phyloP scores from a whole-genome alignment of 352 stramenopile species.

The Peronospora destructor region DNA sequence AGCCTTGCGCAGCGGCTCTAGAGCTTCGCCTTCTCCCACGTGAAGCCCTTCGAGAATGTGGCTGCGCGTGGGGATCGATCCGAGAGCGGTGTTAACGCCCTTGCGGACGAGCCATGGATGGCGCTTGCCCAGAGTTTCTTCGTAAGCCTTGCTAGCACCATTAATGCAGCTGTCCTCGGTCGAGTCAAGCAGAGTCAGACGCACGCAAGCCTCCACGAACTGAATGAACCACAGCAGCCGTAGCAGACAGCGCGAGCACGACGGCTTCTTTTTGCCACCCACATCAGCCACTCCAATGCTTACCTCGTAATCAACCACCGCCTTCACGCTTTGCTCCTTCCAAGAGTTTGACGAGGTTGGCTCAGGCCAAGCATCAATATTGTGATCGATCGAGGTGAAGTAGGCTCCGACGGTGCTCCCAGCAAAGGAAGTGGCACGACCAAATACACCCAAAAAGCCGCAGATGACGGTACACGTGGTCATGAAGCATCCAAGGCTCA shows the following conservation, averaged over 20 bases:
- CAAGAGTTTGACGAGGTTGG: constrained; percentile 28
- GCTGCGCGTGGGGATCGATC: constrained; percentile 52
- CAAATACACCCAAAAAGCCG: constrained; percentile 69
- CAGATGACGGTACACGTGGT: constrained; percentile 54
- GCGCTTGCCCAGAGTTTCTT: constrained; percentile 72
- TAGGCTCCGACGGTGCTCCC: constrained; percentile 69
- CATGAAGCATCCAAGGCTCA: constrained; percentile 51
- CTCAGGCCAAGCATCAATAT: constrained; percentile 43
- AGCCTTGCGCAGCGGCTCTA: constrained; percentile 32
- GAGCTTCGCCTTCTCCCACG: constrained; percentile 33
- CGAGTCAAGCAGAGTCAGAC: constrained; percentile 61
- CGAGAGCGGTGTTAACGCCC: constrained; percentile 66
- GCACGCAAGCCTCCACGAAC: constrained; percentile 72
- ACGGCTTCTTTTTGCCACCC: constrained; percentile 81
- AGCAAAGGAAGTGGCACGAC: constrained; percentile 72
- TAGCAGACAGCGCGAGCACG: constrained; percentile 60
- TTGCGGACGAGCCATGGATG: constrained; percentile 83
- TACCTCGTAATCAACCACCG: constrained; percentile 60
- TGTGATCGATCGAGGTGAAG: constrained; percentile 60
- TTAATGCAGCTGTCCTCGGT: constrained; percentile 55
- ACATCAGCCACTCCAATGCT: constrained; percentile 45
- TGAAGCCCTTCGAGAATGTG: constrained; percentile 50
- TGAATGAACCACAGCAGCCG: constrained; percentile 79
- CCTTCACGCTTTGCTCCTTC: constrained; percentile 48
- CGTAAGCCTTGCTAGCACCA: constrained; percentile 69